These are phyloP conservation scores for Galium porrigens DNA, from an alignment of 305 asterid species.

Conservation along the genomic window DNA sequence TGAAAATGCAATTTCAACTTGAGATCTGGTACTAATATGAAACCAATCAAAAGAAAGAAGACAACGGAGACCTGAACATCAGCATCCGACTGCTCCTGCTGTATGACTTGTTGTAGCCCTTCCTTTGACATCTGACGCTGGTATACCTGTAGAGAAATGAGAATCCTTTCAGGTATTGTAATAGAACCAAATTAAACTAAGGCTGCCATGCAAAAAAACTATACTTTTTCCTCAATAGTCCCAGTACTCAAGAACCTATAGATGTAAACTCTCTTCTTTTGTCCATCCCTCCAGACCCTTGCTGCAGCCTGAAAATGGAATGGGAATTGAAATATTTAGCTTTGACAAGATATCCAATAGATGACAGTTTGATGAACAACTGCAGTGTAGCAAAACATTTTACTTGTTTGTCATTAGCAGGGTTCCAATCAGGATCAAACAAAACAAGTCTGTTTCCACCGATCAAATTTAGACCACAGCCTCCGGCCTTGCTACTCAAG, in stretches of 20 bases:
- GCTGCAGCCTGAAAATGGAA: conserved; percentile 71
- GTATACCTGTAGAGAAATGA: conserved; percentile 48
- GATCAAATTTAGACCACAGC: conserved; percentile 91
- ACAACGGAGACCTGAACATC: conserved; percentile 39
- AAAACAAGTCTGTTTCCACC: conserved; percentile 91
- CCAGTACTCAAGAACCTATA: conserved; percentile 91
- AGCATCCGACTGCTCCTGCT: conserved; percentile 56
- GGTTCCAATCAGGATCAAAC: conserved; percentile 99
- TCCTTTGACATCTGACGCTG: conserved; percentile 99
- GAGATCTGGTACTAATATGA: conserved; percentile 13
- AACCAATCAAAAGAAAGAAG: background rate
- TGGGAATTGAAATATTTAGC: conserved; percentile 16
- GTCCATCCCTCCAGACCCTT: conserved; percentile 99
- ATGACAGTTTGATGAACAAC: background rate
- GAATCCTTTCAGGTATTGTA: background rate
- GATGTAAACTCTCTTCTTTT: conserved; percentile 91
- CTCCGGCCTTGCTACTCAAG: conserved; percentile 98
- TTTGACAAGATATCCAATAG: background rate
- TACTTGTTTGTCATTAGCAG: conserved; percentile 99
- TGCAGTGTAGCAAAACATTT: conserved; percentile 7
- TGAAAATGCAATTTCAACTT: conserved; percentile 24
- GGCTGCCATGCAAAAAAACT: conserved; percentile 5
- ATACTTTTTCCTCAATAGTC: conserved; percentile 92
- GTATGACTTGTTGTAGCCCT: conserved; percentile 91
- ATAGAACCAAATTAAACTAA: conserved; percentile 4